Evolutionary conservation across 768 basidiomycete species (phyloP).

Genomic region (Tulasnella sp.): DNA sequence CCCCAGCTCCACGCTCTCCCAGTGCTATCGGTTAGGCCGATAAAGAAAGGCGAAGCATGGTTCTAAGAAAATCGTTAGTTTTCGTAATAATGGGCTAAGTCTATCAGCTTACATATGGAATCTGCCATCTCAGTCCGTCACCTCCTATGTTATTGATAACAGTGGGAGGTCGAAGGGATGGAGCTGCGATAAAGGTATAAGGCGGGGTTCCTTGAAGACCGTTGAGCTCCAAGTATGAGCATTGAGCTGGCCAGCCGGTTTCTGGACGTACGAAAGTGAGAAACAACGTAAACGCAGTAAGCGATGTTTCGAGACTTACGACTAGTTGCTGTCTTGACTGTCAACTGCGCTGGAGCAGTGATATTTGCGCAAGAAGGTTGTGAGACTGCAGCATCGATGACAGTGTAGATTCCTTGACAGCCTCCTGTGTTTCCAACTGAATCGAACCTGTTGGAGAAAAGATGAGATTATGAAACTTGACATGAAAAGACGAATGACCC

Average conservation of each 20-base stretch:
- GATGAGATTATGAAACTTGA: too few species aligned
- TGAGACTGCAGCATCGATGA: too few species aligned
- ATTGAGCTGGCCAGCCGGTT: background rate
- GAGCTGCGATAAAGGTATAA: slow-evolving; percentile 4
- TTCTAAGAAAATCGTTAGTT: background rate
- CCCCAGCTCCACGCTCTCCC: slow-evolving; percentile 9
- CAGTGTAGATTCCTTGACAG: slow-evolving; percentile 9
- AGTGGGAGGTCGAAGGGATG: slow-evolving; percentile 6
- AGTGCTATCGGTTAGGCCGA: slow-evolving; percentile 8
- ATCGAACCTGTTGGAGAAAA: slow-evolving; percentile 12
- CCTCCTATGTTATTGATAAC: slow-evolving; percentile 1
- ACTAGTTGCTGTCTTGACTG: background rate
- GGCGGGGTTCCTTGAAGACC: slow-evolving; percentile 4
- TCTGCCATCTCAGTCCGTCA: background rate
- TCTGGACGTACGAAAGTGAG: too few species aligned
- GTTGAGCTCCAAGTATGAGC: background rate
- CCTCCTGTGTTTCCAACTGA: slow-evolving; percentile 6
- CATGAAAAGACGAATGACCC: background rate
- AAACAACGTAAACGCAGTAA: too few species aligned
- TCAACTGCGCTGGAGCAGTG: slow-evolving; percentile 1
- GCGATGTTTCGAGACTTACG: too few species aligned
- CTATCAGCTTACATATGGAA: background rate
- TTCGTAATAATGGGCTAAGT: background rate
- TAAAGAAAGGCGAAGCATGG: slow-evolving; percentile 8
- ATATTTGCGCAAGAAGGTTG: background rate